A percentile compares a stretch with the other conserved stretches of the same genome.
Evolutionary conservation across 2,329 filamentous ascomycete genomes (phyloP).

Genomic region (Botrytis sinoallii): DNA sequence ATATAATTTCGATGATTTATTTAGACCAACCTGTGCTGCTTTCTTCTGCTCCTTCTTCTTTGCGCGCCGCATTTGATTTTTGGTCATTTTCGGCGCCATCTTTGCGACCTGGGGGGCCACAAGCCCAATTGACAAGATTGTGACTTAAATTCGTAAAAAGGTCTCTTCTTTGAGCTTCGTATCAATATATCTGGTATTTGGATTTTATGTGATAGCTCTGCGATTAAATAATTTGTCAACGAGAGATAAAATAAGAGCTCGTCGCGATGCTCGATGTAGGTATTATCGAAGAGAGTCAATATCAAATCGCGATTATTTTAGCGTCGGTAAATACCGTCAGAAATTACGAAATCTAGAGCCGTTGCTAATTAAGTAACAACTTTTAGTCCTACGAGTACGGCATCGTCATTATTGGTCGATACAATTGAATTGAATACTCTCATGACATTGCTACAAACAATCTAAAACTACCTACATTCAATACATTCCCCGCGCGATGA

Average conservation of each 20-base stretch:
- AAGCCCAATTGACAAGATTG: slow-evolving; percentile 19
- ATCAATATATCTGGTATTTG: background rate
- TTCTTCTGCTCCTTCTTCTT: slow-evolving; percentile 93
- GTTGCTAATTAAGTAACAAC: background rate
- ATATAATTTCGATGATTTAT: background rate
- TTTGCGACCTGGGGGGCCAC: slow-evolving; percentile 37
- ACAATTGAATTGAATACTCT: slow-evolving; percentile 16
- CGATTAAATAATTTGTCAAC: background rate
- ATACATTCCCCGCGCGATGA: slow-evolving; percentile 17
- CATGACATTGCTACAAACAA: slow-evolving; percentile 19
- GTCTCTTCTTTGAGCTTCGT: background rate
- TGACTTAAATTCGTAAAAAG: background rate
- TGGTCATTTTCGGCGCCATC: slow-evolving; percentile 76
- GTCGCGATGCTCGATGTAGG: background rate
- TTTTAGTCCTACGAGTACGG: background rate
- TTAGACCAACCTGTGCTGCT: slow-evolving; percentile 50
- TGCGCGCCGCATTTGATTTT: slow-evolving; percentile 88
- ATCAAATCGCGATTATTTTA: slow-evolving; percentile 30
- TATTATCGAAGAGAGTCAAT: slow-evolving; percentile 17
- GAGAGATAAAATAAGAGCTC: background rate
- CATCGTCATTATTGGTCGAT: slow-evolving; percentile 5
- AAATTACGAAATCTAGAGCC: slow-evolving; percentile 3
- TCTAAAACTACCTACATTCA: slow-evolving; percentile 18
- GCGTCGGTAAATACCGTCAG: slow-evolving; percentile 24
- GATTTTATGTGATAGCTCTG: background rate